Evolutionary conservation across 148 eudicot genomes (phyloP).

Genomic region (Silene latifolia): DNA sequence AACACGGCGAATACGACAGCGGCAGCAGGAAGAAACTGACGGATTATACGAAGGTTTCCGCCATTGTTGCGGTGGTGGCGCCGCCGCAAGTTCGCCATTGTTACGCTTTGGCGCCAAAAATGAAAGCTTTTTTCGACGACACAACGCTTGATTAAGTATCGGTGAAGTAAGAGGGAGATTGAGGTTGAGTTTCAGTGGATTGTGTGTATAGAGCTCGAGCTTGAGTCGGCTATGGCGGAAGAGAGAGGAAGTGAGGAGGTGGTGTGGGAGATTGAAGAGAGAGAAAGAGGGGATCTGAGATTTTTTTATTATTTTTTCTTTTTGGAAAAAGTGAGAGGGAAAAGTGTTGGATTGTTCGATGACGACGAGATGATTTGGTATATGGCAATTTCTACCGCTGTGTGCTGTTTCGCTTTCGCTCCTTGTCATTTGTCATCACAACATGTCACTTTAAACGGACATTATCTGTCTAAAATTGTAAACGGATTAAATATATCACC

Average conservation of each 20-base stretch:
- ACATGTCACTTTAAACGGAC: too few relatives aligned
- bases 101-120: slow-evolving; percentile 23
- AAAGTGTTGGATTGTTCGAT: slow-evolving; percentile 21
- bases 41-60: slow-evolving; percentile 24
- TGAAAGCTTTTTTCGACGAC: neutral
- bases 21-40: slow-evolving; percentile 35
- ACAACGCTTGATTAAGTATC: neutral
- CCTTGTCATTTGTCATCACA: neutral
- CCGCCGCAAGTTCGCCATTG: slow-evolving; percentile 66
- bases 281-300: neutral
- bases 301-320: neutral
- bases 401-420: neutral
- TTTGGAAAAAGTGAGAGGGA: neutral
- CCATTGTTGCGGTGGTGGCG: slow-evolving; percentile 55
- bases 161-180: neutral
- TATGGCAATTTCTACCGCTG: neutral
- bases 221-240: slow-evolving; percentile 4
- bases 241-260: slow-evolving; percentile 1
- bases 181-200: neutral
- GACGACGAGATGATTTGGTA: slow-evolving; percentile 26
- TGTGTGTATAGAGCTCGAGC: neutral
- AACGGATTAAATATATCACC: too few relatives aligned
- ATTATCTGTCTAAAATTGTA: too few relatives aligned
- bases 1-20: slow-evolving; percentile 42
- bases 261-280: slow-evolving; percentile 3